Evolutionary conservation across 345 rosid genomes (phyloP), one percentile per base, ranked within the genome.

Genomic region (Melaleuca alternifolia): DNA sequence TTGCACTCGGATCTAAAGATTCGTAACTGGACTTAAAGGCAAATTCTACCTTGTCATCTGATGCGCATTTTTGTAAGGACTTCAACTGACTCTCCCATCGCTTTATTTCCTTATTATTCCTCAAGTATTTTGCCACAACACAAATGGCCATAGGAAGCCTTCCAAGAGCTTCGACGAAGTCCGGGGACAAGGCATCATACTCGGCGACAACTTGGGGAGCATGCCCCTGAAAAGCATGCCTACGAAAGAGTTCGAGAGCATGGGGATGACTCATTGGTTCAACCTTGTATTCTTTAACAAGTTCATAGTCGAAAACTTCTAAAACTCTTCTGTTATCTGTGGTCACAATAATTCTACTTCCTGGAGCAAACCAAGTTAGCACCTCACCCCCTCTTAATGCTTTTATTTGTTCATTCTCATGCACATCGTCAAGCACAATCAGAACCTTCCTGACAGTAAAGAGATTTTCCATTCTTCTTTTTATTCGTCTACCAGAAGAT

Each of bases 301-400:
- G 77, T 84, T 11, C 0, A n/a, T 3, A 0, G 1, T 57, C 0
- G 2, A 59, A 59, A 4, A 6, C 3, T 0, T 5, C 2, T 11
- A 57, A 6, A 26, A 83, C 54, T 2, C 11, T 2, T 3, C 5
- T 21, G 0, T 0, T 50, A 0, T 2, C 0, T n/a, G 86, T 84
- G 14, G 86, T 84, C 13, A 84, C 30, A 11, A 85, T 10, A 0
- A 85, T 85, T 37, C 82, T 62, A 23, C 86, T 85, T n/a, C 86
- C 82, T 18, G 6, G 0, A 65, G 50, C 57, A 3, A 85, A 62
- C 77, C 82, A 85, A 12, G 18, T 2, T 5, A 28, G 12, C 2
- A 11, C 1, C 12, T 0, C 82, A 50, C 1, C 82, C 41, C 41
- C 41, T 41, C 41, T 41, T 37, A 85, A 12, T 9, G 0, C 86